Percentiles rank a stretch among this genome's conserved stretches.
These are phyloP conservation scores for Bipolaris bicolor DNA, from an alignment of 2,329 filamentous ascomycete species.

Conservation along the genomic window DNA sequence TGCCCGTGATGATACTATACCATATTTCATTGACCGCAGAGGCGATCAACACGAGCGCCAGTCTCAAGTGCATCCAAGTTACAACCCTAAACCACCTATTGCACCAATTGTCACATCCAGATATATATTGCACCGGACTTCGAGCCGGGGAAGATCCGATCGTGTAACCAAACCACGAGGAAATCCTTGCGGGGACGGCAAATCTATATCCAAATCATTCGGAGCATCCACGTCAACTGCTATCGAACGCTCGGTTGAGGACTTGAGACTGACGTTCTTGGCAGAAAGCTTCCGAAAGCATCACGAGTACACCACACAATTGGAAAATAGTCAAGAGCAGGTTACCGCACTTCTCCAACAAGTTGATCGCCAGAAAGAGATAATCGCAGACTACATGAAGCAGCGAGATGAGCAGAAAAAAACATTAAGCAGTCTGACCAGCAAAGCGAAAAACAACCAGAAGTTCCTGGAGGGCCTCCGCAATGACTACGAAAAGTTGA, in stretches of 20 bases:
- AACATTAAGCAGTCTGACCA: constrained; percentile 14
- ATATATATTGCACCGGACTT: background rate
- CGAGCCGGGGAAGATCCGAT: background rate
- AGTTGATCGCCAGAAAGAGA: constrained; percentile 11
- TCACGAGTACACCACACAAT: constrained; percentile 9
- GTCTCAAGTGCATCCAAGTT: background rate
- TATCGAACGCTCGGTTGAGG: constrained; percentile 17
- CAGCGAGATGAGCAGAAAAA: constrained; percentile 9
- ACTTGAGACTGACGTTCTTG: constrained; percentile 14
- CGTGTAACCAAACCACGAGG: constrained; percentile 20
- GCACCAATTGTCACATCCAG: background rate
- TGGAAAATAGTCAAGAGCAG: constrained; percentile 14
- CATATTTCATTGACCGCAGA: background rate
- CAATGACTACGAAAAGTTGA: constrained; percentile 35
- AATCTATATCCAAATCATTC: background rate
- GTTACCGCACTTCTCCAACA: constrained; percentile 15
- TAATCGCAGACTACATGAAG: constrained; percentile 18
- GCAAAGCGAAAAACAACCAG: constrained; percentile 27
- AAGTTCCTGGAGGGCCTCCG: constrained; percentile 37
- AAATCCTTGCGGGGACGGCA: constrained; percentile 5
- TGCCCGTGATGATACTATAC: background rate
- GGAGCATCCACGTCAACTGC: background rate
- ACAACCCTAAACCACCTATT: background rate
- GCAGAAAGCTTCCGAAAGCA: constrained; percentile 18
- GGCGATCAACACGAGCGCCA: background rate